phyloP scores from a whole-genome alignment of 2,329 filamentous ascomycete species.

The Ophiocordyceps camponoti-leonardi region DNA sequence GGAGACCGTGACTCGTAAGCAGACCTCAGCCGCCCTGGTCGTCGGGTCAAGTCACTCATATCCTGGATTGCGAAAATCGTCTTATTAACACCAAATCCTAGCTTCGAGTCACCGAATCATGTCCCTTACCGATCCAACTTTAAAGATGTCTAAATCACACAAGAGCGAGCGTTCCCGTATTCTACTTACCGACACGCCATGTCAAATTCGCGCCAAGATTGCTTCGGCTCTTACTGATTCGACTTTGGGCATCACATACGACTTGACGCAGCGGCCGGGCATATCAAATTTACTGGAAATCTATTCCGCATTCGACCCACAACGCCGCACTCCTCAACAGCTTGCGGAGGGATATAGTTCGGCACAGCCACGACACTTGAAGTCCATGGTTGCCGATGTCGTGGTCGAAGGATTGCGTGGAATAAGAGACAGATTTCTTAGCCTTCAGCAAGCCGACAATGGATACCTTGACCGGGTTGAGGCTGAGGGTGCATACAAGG shows the following conservation, averaged over 20 bases:
- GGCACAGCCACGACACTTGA: slow-evolving; percentile 19
- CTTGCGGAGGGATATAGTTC: slow-evolving; percentile 21
- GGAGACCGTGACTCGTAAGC: slow-evolving; percentile 52
- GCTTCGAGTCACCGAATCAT: slow-evolving; percentile 75
- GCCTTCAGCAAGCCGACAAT: slow-evolving; percentile 28
- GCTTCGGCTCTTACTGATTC: slow-evolving; percentile 64
- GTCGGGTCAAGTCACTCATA: not conserved
- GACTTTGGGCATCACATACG: slow-evolving; percentile 48
- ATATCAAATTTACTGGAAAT: slow-evolving; percentile 79
- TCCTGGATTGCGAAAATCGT: not conserved
- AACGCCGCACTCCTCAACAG: slow-evolving; percentile 19
- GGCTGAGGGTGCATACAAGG: slow-evolving; percentile 39
- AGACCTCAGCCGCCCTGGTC: not conserved
- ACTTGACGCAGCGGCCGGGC: slow-evolving; percentile 52
- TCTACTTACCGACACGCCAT: slow-evolving; percentile 54
- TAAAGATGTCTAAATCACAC: slow-evolving; percentile 94
- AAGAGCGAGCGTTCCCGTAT: slow-evolving; percentile 57
- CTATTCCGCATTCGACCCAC: slow-evolving; percentile 47
- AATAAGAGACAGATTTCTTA: slow-evolving; percentile 38
- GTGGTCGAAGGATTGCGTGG: slow-evolving; percentile 34
- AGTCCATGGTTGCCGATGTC: slow-evolving; percentile 38
- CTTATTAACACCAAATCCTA: slow-evolving; percentile 12
- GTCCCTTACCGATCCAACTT: slow-evolving; percentile 60
- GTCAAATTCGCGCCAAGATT: slow-evolving; percentile 52
- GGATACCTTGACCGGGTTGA: slow-evolving; percentile 40